phyloP scores from a whole-genome alignment of 2,329 filamentous ascomycete species.

The Cercospora janseana region DNA sequence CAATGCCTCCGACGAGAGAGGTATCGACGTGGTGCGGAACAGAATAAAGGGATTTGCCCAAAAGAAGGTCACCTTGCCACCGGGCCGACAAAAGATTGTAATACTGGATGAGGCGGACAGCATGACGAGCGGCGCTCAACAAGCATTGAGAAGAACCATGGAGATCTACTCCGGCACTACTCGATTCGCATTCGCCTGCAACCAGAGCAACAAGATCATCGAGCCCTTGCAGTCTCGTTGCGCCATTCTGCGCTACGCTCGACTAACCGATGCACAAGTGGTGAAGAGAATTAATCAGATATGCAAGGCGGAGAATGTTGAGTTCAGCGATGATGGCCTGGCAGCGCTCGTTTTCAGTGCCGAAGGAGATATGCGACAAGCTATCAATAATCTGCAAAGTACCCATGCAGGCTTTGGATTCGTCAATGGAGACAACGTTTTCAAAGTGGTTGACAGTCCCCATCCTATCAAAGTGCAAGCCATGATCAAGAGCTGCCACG shows the following conservation, averaged over 20 bases:
- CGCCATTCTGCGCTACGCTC: constrained; percentile 89
- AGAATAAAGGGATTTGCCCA: constrained; percentile 98
- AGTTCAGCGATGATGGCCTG: constrained; percentile 88
- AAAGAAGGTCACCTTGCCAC: constrained; percentile 93
- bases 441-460: constrained; percentile 93
- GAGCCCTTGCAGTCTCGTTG: constrained; percentile 97
- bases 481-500: constrained; percentile 96
- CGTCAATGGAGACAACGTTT: constrained; percentile 96
- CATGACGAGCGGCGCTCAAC: constrained; percentile 96
- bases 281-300: constrained; percentile 90
- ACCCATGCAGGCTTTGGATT: constrained; percentile 93
- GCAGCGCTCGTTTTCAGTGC: constrained; percentile 96
- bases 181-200: constrained; percentile 95
- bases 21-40: constrained; percentile 96
- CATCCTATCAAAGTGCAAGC: constrained; percentile 98
- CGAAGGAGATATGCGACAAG: constrained; percentile 97
- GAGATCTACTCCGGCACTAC: constrained; percentile 98
- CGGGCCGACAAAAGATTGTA: constrained; percentile 89
- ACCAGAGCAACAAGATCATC: constrained; percentile 99
- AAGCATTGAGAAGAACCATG: constrained; percentile 93
- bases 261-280: constrained; percentile 87
- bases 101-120: constrained; percentile 96
- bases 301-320: constrained; percentile 84
- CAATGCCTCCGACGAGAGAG: constrained; percentile 93
- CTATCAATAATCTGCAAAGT: constrained; percentile 96